Evolutionary conservation across 2,329 filamentous ascomycete species (phyloP).

Genomic region (Trichoderma atrobrunneum): DNA sequence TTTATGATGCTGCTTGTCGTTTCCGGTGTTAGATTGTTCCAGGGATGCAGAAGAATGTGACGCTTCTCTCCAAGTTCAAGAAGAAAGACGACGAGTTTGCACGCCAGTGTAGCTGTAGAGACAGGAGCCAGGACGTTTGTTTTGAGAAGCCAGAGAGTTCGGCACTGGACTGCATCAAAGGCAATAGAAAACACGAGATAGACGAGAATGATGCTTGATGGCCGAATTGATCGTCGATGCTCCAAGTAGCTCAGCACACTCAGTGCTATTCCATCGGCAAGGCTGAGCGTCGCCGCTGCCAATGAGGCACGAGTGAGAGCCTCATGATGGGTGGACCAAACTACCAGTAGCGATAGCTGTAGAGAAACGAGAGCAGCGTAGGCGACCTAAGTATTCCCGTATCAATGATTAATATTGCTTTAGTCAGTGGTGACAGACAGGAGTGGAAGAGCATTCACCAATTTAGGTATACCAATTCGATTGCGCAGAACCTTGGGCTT

Average conservation of each 20-base stretch:
- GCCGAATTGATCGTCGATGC: conserved; percentile 30
- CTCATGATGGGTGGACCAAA: not conserved
- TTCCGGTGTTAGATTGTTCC: conserved; percentile 29
- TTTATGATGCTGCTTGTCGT: conserved; percentile 34
- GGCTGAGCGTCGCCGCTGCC: not conserved
- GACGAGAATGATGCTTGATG: conserved; percentile 30
- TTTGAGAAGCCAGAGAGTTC: conserved; percentile 33
- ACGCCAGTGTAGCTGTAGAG: conserved; percentile 26
- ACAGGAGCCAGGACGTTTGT: conserved; percentile 25
- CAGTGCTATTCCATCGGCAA: not conserved
- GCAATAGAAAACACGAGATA: conserved; percentile 33
- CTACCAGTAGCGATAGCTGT: not conserved
- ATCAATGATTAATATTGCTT: conserved; percentile 26
- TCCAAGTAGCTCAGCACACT: conserved; percentile 24
- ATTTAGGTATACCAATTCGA: conserved; percentile 21
- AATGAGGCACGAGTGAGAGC: conserved; percentile 14
- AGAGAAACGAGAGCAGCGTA: not conserved
- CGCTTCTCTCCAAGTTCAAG: conserved; percentile 32
- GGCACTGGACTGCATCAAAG: conserved; percentile 30
- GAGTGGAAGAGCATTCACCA: not conserved
- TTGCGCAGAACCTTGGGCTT: conserved; percentile 6
- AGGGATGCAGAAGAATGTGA: conserved; percentile 21
- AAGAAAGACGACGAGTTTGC: conserved; percentile 31
- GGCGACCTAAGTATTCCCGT: not conserved
- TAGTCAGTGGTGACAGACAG: not conserved